phyloP scores from a whole-genome alignment of 805 yeast genomes.

The Saccharomycopsis fermentans region DNA sequence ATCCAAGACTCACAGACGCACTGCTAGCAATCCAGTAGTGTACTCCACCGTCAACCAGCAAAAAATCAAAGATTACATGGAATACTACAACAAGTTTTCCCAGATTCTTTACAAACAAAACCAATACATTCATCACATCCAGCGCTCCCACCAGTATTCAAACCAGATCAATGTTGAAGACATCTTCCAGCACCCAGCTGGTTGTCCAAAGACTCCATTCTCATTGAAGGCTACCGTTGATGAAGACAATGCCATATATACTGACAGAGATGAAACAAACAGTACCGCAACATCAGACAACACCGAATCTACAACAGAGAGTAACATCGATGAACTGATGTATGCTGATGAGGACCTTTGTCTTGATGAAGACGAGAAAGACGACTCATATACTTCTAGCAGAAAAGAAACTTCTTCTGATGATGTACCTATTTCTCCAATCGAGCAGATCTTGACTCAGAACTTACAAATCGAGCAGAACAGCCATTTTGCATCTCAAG shows the following conservation, averaged over 20 bases:
- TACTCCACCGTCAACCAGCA: not conserved
- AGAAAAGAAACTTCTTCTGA: not conserved
- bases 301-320: no score
- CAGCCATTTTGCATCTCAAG: not conserved
- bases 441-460: not conserved
- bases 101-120: not conserved
- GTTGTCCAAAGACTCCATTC: not conserved
- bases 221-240: not conserved
- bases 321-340: not conserved
- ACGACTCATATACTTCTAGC: not conserved
- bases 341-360: not conserved
- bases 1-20: not conserved
- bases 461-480: not conserved
- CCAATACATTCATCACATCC: not conserved
- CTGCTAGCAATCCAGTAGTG: not conserved
- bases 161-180: not conserved
- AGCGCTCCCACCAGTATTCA: not conserved
- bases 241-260: not conserved
- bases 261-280: constrained; percentile 1
- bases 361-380: not conserved
- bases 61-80: not conserved
- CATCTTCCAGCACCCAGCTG: not conserved
- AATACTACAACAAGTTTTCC: not conserved
- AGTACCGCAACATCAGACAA: no score
- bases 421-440: not conserved